A percentile compares a stretch with the other conserved stretches of the same genome.
phyloP scores from a whole-genome alignment of 176 grass and related monocot species.

The Chrysopogon serrulatus region DNA sequence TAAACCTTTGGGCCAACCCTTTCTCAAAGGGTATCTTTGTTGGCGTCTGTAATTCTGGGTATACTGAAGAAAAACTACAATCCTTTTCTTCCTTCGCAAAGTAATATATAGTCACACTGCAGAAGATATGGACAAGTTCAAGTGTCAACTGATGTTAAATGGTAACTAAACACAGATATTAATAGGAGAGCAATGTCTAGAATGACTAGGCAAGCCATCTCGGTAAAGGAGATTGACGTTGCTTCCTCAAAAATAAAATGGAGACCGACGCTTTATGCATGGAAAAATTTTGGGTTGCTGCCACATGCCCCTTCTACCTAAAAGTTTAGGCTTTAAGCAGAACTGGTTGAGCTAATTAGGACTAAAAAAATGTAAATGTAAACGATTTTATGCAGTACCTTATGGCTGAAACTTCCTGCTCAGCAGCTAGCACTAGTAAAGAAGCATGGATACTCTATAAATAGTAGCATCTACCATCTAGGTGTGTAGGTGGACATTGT shows the following conservation, averaged over 20 bases:
- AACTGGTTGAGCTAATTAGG: not conserved
- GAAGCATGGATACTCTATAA: not conserved
- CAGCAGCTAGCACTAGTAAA: not conserved
- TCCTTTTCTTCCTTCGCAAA: constrained; percentile 85
- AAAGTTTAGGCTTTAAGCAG: not conserved
- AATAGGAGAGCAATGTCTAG: not conserved
- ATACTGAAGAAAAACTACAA: constrained; percentile 48
- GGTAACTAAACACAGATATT: not conserved
- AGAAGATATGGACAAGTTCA: constrained; percentile 12
- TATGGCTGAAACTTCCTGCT: not conserved
- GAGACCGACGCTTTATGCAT: not conserved
- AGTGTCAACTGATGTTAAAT: not conserved
- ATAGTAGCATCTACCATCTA: not conserved
- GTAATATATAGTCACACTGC: constrained; percentile 80
- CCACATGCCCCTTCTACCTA: not conserved
- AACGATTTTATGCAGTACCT: not conserved
- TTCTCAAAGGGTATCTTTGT: constrained; percentile 68
- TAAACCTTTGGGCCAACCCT: constrained; percentile 66
- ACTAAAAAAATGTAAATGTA: not conserved
- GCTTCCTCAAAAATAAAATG: not conserved
- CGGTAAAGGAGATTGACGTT: not conserved
- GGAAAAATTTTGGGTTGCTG: not conserved
- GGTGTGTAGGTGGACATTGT: not conserved
- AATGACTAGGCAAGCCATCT: not conserved
- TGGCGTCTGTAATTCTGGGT: constrained; percentile 45